Evolutionary conservation across 2,329 filamentous ascomycete species (phyloP), one percentile per base, ranked within the genome.

Genomic region (Fusarium sp.): DNA sequence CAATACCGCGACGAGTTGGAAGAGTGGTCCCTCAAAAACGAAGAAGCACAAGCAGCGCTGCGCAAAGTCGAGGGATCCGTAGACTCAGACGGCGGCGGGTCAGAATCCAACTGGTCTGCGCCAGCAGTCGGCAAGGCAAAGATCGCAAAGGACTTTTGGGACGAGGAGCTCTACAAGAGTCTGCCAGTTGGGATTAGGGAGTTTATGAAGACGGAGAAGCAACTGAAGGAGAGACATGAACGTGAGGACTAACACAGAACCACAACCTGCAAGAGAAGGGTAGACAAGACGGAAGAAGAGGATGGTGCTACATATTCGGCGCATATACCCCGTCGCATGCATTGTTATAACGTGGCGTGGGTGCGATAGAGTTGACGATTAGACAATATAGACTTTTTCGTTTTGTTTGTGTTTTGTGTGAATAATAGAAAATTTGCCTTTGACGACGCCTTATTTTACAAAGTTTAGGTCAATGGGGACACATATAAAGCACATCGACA

Each of bases 151-250:
- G 82, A 88, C 57, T 73, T 82, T 44, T 85, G 80, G 80, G 81
- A 86, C 50, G 87, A 87, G 3, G 87, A 91, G 45, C 72, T 96
- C 32, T 96, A 96, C 70, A 84, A 86, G 45, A 86, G 86, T 65
- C 88, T 99, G 48, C 94, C 95, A 0, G 91, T 98, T 9, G 95
- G 94, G 0, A 97, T 99, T 65, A 82, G 92, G 60, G 94, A 97
- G 75, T 99, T 99, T 71, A 98, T 99, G 94, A 92, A 90, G 80
- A 93, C 89, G 57, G 95, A 99, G 80, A 98, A 98, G 83, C 89
- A 82, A 74, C 76, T 99, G 58, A 94, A 92, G 76, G 82, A 91
- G 75, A 89, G 86, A 75, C 91, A 93, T 72, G 75, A 78, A 69
- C 77, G 80, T 47, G 85, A 87, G 2, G 77, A 76, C 81, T 23